These are phyloP conservation scores for Paramecium octaurelia DNA, from an alignment of 73 alveolate genomes.

Conservation along the genomic window DNA sequence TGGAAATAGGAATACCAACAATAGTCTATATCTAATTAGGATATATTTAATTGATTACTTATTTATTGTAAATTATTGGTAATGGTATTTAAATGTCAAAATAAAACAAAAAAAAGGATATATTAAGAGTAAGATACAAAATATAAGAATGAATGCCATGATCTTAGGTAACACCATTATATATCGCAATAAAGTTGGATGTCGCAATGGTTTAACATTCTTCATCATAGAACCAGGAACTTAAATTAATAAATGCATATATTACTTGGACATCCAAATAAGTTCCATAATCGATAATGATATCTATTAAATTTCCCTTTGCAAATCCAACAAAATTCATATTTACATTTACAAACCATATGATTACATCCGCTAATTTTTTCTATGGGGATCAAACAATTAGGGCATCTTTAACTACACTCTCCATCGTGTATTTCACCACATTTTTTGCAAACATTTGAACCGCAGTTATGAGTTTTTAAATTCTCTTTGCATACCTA, in stretches of 20 bases:
- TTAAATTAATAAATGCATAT: background rate
- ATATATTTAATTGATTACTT: background rate
- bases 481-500: background rate
- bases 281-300: constrained; percentile 54
- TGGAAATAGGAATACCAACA: background rate
- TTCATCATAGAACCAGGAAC: constrained; percentile 40
- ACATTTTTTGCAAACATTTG: background rate
- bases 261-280: constrained; percentile 57
- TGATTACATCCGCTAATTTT: constrained; percentile 61
- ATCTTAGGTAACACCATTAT: background rate
- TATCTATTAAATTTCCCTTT: background rate
- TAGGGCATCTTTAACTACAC: constrained; percentile 43
- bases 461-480: background rate
- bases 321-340: constrained; percentile 63
- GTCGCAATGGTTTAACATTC: background rate
- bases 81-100: background rate
- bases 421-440: background rate
- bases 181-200: background rate
- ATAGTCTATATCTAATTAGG: background rate
- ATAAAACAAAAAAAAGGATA: background rate
- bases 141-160: background rate
- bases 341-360: constrained; percentile 57
- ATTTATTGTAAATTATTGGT: background rate
- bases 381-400: constrained; percentile 49
- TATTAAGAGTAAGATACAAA: background rate